Conservation (phyloP, 2,329 filamentous ascomycete species). For the Paramyrothecium roridum region DNA sequence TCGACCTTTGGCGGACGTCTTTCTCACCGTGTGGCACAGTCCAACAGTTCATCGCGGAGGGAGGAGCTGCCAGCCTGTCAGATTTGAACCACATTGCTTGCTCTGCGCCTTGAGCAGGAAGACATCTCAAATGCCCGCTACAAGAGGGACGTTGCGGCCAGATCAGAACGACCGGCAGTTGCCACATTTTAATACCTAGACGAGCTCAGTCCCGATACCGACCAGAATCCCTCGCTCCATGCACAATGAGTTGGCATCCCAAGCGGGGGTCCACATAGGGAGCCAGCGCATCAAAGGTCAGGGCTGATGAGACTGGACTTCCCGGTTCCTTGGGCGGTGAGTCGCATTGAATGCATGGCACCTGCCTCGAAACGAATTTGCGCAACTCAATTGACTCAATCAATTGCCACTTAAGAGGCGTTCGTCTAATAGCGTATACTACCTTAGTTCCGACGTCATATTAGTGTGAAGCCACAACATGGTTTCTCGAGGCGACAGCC, state of each 20-base stretch:
- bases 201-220: slow-evolving; percentile 15
- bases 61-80: slow-evolving; percentile 5
- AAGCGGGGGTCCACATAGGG: not conserved
- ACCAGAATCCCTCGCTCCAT: slow-evolving; percentile 9
- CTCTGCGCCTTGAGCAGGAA: no score
- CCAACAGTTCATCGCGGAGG: slow-evolving; percentile 20
- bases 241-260: slow-evolving; percentile 22
- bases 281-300: not conserved
- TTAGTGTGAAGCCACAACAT: no score
- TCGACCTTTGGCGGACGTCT: slow-evolving; percentile 4
- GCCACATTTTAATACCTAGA: slow-evolving; percentile 4
- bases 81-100: no score
- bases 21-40: slow-evolving; percentile 14
- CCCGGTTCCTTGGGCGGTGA: not conserved
- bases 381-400: no score
- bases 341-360: no score
- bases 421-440: no score
- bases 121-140: no score
- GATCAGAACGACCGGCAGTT: not conserved
- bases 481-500: no score
- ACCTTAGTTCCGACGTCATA: no score
- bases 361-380: no score
- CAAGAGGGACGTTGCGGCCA: not conserved
- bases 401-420: no score
- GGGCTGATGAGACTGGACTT: not conserved